Base-by-base conservation (phyloP, 176 grass and related monocot species). In the Cenchrus fungigraminus region DNA sequence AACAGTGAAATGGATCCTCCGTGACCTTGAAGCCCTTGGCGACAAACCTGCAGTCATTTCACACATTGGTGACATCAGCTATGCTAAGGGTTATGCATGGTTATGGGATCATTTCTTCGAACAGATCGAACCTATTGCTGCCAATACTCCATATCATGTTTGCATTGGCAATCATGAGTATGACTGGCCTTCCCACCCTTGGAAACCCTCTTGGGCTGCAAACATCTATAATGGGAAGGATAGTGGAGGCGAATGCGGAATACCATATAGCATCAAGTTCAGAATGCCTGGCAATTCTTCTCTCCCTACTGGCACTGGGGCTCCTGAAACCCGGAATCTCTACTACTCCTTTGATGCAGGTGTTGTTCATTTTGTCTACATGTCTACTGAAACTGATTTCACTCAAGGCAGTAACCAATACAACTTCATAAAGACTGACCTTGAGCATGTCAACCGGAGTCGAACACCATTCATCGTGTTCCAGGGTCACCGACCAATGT, bases 161-260 rank as follows among this genome's bases (percentile, higher is more conserved):
- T 98, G 97, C 85, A 98, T 96, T 58, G 93, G 97, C 69, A 98
- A 96, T 70, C 97, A 98, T 53, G 97, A 98, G 60, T 98, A 98
- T 86, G 97, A 98, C 58, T 98, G 97, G 97, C 97, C 84, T 59
- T 89, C 44, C n/a, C 97, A 99, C 78, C 97, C 97, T 82, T 96
- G 97, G 97, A 92, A 76, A 80, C 97, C 97, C 43, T 87, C 22
- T 9, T 98, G 97, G 97, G 20, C 91, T 82, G 37, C 37, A 67
- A 78, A 88, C 79, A 12, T 96, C 16, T 62, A 68, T 34, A 45
- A 95, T 91, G 87, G 87, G 46, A 98, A 66, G 6, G 97, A 98
- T 34, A 86, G 93, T 52, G 97, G 97, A 7, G 97, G 97, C 22
- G 97, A 99, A 86, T 99, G 97, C 86, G 97, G 93, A 46, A 80